Evolutionary conservation across 2,329 filamentous ascomycete species (phyloP), one percentile per base, ranked within the genome.

Genomic region (Helotiales sp.): DNA sequence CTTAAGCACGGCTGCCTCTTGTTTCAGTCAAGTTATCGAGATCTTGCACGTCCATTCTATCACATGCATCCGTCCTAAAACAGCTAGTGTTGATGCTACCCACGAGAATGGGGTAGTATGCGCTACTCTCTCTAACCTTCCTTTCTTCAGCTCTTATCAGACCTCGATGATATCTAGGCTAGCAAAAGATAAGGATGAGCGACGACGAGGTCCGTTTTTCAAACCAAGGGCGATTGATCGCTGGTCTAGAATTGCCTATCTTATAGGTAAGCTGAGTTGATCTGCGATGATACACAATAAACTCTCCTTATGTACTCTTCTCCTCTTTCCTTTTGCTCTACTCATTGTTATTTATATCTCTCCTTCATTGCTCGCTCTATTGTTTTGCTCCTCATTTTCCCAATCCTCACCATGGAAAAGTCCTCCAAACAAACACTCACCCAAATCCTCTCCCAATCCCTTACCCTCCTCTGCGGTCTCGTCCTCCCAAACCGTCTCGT

Each of bases 381-480:
- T 4, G n/a, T 15, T 34, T 34, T 15, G 10, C n/a, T n/a, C n/a
- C n/a, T n/a, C n/a, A n/a, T n/a, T n/a, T n/a, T n/a, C n/a, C n/a
- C n/a, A n/a, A n/a, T 34, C 10, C 3, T 34, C 31, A 12, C n/a
- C 31, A 34, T 5, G 31, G 31, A 12, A 12, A 4, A 4, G 12
- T 30, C 33, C 12, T 40, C 38, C 24, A 51, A 57, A 24, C 36
- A 61, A 33, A 52, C 59, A 3, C 56, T 56, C 15, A 55, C 34
- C 24, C 46, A 59, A 34, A 29, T 55, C 25, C 47, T 63, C n/a
- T 46, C 59, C 10, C 48, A 61, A 47, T 46, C 55, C 31, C 53
- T 64, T 24, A 54, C 58, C 15, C 36, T 61, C 12, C 57, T 53
- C 27, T 62, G 55, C 53, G 60, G 57, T 30, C 57, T 60, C 22